Evolutionary conservation across 805 yeast species (phyloP), one percentile per base, ranked within the genome.

Genomic region (Yarrowia porcina): DNA sequence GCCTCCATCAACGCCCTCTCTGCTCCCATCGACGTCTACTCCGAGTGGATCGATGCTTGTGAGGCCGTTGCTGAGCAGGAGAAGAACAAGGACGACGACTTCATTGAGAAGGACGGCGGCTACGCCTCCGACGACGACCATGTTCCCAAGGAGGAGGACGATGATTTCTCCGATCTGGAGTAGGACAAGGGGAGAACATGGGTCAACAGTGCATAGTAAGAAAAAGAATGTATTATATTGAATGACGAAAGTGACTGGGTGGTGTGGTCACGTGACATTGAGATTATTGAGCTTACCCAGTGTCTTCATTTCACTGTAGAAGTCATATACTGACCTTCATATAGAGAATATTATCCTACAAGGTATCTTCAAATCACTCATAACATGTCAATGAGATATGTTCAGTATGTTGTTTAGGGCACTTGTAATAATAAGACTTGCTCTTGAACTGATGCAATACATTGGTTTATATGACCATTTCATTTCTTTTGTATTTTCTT

Each of bases 11-110:
- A 90, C 73, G 83, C 90, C 3, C 77, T 88, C 59, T 75, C 80
- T 9, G 97, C 89, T 64, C 97, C 99, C 0, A 91, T 93, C 42
- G 99, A 93, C 75, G 88, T 93, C 15, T 93, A 93, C 72, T 87
- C 96, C 54, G 98, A 93, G 73, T 93, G 99, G 99, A 90, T 90
- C 61, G 99, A 93, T 78, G 98, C 98, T 0, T 89, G 93, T 75
- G 96, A 88, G 70, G 90, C 89, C 33, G 87, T 89, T 60, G 94
- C 93, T 0, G 89, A 88, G 67, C 90, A 87, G 77, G 64, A 65
- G 36, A 42, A 69, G 27, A 61, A 61, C 38, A 56, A 56, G 61
- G 61, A 56, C 28, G 61, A 56, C 17, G 61, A 56, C 21, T 56
- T 56, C 21, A 39, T 56, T 18, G 59, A 52, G 28, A 56, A 56